Percentiles rank a stretch among this genome's conserved stretches.
Evolutionary conservation across 805 yeast species (phyloP).

Genomic region (Yamadazyma kitorensis): DNA sequence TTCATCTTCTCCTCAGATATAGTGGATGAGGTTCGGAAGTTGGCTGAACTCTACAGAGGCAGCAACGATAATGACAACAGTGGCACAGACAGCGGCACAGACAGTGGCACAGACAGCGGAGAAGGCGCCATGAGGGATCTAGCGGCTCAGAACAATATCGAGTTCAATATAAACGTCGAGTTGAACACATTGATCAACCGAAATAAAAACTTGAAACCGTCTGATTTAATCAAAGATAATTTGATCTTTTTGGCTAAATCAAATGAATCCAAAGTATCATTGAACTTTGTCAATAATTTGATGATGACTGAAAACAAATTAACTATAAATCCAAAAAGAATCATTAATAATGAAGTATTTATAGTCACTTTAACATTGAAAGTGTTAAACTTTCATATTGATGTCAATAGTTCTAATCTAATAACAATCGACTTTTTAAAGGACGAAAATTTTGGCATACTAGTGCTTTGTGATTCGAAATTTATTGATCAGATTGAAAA

Average conservation of each 20-base stretch:
- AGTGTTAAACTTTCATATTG: slow-evolving; percentile 20
- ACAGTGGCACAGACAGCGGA: no score
- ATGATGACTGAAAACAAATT: slow-evolving; percentile 6
- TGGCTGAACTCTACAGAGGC: background rate
- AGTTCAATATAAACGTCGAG: slow-evolving; percentile 30
- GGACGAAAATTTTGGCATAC: slow-evolving; percentile 29
- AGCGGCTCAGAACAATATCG: background rate
- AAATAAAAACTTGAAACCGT: slow-evolving; percentile 25
- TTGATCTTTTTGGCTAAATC: slow-evolving; percentile 30
- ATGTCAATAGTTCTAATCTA: slow-evolving; percentile 12
- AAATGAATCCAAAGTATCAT: slow-evolving; percentile 2
- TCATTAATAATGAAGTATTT: slow-evolving; percentile 26
- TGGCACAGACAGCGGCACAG: no score
- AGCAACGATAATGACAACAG: no score
- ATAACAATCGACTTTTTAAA: slow-evolving; percentile 23
- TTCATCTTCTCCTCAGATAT: slow-evolving; percentile 38
- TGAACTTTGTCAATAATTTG: slow-evolving; percentile 4
- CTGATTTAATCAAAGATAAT: slow-evolving; percentile 32
- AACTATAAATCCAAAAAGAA: slow-evolving; percentile 6
- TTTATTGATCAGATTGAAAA: slow-evolving; percentile 23
- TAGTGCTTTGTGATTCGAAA: slow-evolving; percentile 25
- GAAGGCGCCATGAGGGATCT: no score
- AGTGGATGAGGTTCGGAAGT: slow-evolving; percentile 18
- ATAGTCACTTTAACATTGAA: slow-evolving; percentile 28
- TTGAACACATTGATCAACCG: slow-evolving; percentile 34